A percentile compares a stretch with the other conserved stretches of the same genome.
Evolutionary conservation across 1,284 basidiomycete genomes (phyloP).

Genomic region (Mycena sp.): DNA sequence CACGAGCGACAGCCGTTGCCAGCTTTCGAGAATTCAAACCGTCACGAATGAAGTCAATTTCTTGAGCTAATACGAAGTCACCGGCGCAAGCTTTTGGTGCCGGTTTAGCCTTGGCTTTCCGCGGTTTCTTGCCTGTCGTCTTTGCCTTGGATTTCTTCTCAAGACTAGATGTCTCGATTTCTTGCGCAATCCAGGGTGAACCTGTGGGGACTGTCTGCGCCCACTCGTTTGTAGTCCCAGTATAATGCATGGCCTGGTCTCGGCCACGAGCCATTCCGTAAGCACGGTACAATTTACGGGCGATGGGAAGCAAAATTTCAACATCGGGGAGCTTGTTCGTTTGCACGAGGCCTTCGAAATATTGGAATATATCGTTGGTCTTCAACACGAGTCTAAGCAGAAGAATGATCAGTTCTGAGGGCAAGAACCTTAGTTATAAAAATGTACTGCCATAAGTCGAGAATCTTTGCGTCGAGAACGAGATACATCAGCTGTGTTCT

Average conservation of each 20-base stretch:
- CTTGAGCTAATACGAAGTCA: too few species aligned
- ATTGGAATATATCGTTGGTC: not conserved
- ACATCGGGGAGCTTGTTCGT: not conserved
- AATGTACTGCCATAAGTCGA: too few species aligned
- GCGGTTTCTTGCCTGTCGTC: not conserved
- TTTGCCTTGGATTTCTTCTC: not conserved
- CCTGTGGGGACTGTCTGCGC: not conserved
- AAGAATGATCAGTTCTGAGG: too few species aligned
- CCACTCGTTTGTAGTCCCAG: not conserved
- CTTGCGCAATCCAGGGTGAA: not conserved
- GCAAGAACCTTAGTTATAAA: too few species aligned
- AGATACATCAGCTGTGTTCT: not conserved
- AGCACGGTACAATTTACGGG: not conserved
- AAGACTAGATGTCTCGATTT: conserved; percentile 4
- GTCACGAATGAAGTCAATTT: too few species aligned
- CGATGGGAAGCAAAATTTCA: not conserved
- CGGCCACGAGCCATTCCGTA: not conserved
- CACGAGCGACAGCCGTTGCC: conserved; percentile 28
- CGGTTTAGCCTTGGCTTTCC: not conserved
- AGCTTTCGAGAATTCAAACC: conserved; percentile 26
- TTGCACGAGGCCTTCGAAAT: not conserved
- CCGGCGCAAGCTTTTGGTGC: conserved; percentile 24
- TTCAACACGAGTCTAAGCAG: not conserved
- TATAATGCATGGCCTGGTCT: not conserved
- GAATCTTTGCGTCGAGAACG: too few species aligned